phyloP scores from a whole-genome alignment of 2,329 filamentous ascomycete species.

The Aspergillus sp. region DNA sequence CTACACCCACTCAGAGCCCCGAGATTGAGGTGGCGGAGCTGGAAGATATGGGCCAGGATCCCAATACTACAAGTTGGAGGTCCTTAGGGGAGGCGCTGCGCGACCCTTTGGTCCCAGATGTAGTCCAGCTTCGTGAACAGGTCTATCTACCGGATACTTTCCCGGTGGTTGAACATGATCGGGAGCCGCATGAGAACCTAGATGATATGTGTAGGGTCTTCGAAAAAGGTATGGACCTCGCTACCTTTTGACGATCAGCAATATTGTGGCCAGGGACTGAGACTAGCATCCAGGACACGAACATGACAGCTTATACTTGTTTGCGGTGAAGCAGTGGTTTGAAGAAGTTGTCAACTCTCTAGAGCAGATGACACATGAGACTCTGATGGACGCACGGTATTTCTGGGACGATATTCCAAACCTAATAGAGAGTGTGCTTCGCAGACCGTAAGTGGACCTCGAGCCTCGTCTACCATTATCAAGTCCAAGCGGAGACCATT shows the following conservation, averaged over 20 bases:
- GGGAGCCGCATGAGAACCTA: slow-evolving; percentile 33
- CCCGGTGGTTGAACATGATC: slow-evolving; percentile 32
- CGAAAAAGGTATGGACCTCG: slow-evolving; percentile 35
- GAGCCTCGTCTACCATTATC: neutral
- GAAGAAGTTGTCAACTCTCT: slow-evolving; percentile 36
- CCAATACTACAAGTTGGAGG: slow-evolving; percentile 46
- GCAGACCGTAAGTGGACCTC: slow-evolving; percentile 35
- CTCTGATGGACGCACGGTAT: slow-evolving; percentile 40
- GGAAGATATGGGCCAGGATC: slow-evolving; percentile 51
- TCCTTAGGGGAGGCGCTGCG: slow-evolving; percentile 36
- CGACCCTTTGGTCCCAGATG: slow-evolving; percentile 29
- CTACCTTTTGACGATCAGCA: neutral
- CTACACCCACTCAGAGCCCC: slow-evolving; percentile 46
- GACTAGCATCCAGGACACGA: slow-evolving; percentile 25
- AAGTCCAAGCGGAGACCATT: neutral
- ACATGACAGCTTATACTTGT: slow-evolving; percentile 32
- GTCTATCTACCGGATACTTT: slow-evolving; percentile 37
- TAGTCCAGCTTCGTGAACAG: slow-evolving; percentile 37
- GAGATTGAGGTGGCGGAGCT: slow-evolving; percentile 51
- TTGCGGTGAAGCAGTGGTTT: slow-evolving; percentile 45
- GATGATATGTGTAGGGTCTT: slow-evolving; percentile 33
- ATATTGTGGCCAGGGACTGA: neutral
- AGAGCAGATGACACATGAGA: slow-evolving; percentile 34
- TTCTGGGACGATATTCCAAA: slow-evolving; percentile 48
- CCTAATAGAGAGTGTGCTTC: slow-evolving; percentile 41